These are phyloP conservation scores for Limonium bicolor DNA, from an alignment of 148 eudicot genomes.

Conservation along the genomic window DNA sequence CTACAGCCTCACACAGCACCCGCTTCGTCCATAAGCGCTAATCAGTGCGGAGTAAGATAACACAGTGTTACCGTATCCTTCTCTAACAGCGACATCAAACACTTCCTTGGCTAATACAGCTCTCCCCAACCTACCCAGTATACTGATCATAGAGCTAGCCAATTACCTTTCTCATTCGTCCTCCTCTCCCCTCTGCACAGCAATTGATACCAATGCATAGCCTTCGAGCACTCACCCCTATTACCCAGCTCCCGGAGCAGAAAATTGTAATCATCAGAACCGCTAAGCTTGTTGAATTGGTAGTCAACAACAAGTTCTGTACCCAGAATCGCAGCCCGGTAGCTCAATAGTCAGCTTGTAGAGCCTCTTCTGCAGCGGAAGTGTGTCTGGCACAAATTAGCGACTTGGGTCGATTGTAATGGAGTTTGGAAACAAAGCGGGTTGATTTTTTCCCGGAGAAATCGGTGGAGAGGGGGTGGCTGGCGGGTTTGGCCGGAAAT, in stretches of 20 bases:
- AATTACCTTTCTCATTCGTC: slow-evolving; percentile 59
- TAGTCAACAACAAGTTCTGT: slow-evolving; percentile 19
- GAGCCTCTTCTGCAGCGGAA: slow-evolving; percentile 36
- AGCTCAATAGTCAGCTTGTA: slow-evolving; percentile 19
- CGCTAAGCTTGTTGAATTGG: slow-evolving; percentile 37
- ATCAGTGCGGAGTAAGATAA: slow-evolving; percentile 84
- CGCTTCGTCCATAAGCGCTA: slow-evolving; percentile 80
- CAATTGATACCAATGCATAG: slow-evolving; percentile 55
- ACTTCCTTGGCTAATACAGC: slow-evolving; percentile 57
- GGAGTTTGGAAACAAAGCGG: slow-evolving; percentile 78
- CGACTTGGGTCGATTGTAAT: slow-evolving; percentile 56
- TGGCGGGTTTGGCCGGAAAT: slow-evolving; percentile 21
- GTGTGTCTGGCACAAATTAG: slow-evolving; percentile 35
- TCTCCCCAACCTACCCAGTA: slow-evolving; percentile 81
- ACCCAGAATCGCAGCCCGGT: slow-evolving; percentile 9
- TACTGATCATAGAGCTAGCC: slow-evolving; percentile 87
- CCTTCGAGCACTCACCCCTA: slow-evolving; percentile 44
- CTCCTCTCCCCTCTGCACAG: slow-evolving; percentile 38
- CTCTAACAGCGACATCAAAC: slow-evolving; percentile 51
- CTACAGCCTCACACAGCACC: slow-evolving; percentile 58
- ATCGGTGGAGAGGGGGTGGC: slow-evolving; percentile 39
- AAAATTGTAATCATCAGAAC: slow-evolving; percentile 67
- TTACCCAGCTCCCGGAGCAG: slow-evolving; percentile 77
- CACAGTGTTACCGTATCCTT: slow-evolving; percentile 84
- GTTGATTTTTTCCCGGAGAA: slow-evolving; percentile 78